Conservation (phyloP, 129 eudicot species). For the Gnaphalium uliginosum region DNA sequence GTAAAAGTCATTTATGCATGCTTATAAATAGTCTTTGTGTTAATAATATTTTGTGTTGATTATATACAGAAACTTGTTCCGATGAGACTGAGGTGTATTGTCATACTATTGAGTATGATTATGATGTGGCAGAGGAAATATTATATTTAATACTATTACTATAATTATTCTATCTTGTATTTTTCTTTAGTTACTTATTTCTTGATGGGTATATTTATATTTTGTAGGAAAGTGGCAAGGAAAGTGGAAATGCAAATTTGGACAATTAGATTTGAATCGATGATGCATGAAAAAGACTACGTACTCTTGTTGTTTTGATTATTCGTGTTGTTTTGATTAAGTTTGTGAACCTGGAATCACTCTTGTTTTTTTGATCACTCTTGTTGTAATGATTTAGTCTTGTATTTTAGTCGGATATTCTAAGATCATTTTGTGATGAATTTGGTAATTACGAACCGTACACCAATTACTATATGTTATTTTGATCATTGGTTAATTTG, state of each 20-base stretch:
- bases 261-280: background rate
- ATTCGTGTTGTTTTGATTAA: background rate
- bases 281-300: background rate
- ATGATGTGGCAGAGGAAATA: background rate
- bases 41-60: background rate
- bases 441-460: no score
- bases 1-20: background rate
- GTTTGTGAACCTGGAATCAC: background rate
- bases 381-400: no score
- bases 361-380: background rate
- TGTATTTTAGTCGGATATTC: background rate
- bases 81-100: conserved; percentile 3
- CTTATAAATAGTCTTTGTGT: background rate
- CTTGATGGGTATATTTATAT: background rate
- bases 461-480: no score
- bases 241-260: background rate
- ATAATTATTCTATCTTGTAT: background rate
- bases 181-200: background rate
- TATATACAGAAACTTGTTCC: background rate
- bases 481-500: no score
- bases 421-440: no score
- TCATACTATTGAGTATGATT: background rate
- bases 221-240: background rate
- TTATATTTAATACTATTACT: background rate
- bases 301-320: background rate